Conservation (phyloP, 176 grass and related monocot genomes). For the Oryza australiensis region DNA sequence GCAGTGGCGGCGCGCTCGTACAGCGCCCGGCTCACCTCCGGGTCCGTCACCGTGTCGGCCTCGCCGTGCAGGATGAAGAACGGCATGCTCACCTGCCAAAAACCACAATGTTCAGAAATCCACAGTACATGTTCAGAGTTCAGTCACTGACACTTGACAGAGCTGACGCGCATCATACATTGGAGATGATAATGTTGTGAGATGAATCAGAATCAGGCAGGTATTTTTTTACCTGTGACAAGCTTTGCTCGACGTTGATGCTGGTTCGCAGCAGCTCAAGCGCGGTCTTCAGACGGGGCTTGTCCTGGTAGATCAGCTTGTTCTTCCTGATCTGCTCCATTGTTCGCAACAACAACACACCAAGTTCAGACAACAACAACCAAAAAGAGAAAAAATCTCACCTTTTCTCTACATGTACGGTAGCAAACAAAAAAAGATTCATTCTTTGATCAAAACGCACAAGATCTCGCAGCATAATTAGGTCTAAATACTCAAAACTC, state of each 20-base stretch:
- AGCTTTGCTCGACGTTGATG: conserved; percentile 73
- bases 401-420: background rate
- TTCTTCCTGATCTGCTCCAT: conserved; percentile 74
- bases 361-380: background rate
- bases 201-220: background rate
- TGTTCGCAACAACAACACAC: background rate
- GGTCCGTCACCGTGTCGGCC: conserved; percentile 81
- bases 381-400: background rate
- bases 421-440: background rate
- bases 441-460: background rate
- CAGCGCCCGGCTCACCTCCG: conserved; percentile 76
- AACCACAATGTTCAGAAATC: too few species aligned
- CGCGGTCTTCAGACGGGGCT: conserved; percentile 81
- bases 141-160: background rate
- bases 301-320: conserved; percentile 93
- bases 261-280: conserved; percentile 83
- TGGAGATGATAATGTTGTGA: background rate
- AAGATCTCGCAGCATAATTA: background rate
- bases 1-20: conserved; percentile 57
- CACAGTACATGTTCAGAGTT: too few species aligned
- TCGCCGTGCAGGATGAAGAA: conserved; percentile 94
- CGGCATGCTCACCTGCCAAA: conserved; percentile 58
- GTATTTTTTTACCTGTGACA: conserved; percentile 45
- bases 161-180: too few species aligned
- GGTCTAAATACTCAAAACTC: background rate